phyloP scores from a whole-genome alignment of 2,329 filamentous ascomycete genomes.

The Sclerotinia subarctica region DNA sequence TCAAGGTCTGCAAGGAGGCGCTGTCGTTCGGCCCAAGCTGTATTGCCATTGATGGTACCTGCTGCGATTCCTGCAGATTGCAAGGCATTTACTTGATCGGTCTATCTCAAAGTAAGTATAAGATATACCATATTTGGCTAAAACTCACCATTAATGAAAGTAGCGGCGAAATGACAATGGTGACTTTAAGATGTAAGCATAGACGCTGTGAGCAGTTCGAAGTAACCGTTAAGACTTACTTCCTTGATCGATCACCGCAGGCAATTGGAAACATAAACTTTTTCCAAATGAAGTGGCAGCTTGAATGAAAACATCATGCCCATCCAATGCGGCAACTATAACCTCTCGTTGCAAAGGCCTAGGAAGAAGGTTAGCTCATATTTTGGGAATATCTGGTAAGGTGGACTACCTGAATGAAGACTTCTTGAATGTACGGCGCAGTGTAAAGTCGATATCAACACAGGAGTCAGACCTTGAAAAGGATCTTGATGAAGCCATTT shows the following conservation, averaged over 20 bases:
- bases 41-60: conserved; percentile 83
- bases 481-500: conserved; percentile 42
- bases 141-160: conserved; percentile 77
- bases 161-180: conserved; percentile 84
- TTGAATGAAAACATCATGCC: conserved; percentile 89
- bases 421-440: conserved; percentile 72
- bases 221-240: conserved; percentile 53
- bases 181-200: conserved; percentile 57
- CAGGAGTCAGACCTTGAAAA: conserved; percentile 48
- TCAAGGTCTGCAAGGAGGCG: conserved; percentile 76
- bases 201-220: conserved; percentile 5
- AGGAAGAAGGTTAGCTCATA: conserved; percentile 24
- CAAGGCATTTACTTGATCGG: conserved; percentile 86
- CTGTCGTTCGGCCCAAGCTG: conserved; percentile 59
- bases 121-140: background rate
- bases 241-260: conserved; percentile 81
- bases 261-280: conserved; percentile 88
- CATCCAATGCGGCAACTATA: conserved; percentile 74
- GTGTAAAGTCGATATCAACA: conserved; percentile 69
- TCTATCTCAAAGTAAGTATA: conserved; percentile 47
- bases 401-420: conserved; percentile 62
- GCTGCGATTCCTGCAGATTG: conserved; percentile 72
- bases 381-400: background rate
- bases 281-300: conserved; percentile 90
- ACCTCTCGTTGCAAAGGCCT: conserved; percentile 86